Evolutionary conservation across 345 rosid species (phyloP).

Genomic region (Sisymbrium irio): DNA sequence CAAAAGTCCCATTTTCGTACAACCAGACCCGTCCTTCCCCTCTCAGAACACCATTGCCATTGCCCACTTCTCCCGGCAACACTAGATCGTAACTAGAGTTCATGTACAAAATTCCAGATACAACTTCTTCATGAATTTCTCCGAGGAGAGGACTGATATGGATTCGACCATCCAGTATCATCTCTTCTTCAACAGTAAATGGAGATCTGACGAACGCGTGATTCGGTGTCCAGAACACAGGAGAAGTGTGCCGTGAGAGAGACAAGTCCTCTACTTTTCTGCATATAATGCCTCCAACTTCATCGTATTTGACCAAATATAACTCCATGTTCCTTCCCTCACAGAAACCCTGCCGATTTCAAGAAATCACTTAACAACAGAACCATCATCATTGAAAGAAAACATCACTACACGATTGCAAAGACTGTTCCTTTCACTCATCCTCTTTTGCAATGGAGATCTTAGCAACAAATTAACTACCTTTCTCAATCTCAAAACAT

Average conservation of each 20-base stretch:
- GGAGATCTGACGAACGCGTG: constrained; percentile 46
- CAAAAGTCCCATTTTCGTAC: constrained; percentile 66
- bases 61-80: constrained; percentile 40
- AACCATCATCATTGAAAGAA: too few species aligned
- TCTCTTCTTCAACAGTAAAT: constrained; percentile 54
- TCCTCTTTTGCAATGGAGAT: too few species aligned
- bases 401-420: too few species aligned
- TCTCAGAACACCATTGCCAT: constrained; percentile 10
- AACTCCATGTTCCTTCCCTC: constrained; percentile 64
- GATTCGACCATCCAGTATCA: constrained; percentile 47
- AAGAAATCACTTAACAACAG: background rate
- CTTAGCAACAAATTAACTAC: too few species aligned
- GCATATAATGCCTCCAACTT: constrained; percentile 67
- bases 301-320: constrained; percentile 76
- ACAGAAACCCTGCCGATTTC: constrained; percentile 62
- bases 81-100: constrained; percentile 60
- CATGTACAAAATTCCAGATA: constrained; percentile 53
- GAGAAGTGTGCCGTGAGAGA: constrained; percentile 44
- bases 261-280: constrained; percentile 60
- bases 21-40: constrained; percentile 89
- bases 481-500: background rate
- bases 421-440: too few species aligned
- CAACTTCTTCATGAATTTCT: constrained; percentile 35
- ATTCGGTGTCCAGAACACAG: constrained; percentile 74
- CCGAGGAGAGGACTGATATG: constrained; percentile 42